Base-by-base conservation (phyloP, 805 yeast genomes). In the Citeromyces nyonsensis region DNA sequence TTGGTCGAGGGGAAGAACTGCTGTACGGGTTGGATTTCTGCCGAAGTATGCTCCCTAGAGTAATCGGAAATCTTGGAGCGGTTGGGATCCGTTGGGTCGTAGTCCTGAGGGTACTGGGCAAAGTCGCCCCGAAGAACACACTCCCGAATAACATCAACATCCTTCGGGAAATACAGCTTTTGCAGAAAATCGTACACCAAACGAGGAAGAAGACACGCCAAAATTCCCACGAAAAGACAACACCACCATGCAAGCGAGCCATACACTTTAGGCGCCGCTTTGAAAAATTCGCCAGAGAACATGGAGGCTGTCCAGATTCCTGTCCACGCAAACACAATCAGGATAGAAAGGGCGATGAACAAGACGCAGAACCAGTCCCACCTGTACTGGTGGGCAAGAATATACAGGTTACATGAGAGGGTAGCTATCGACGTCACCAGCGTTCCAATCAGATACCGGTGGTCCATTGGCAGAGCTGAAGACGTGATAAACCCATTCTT, bases 1-100 rank as follows among this genome's bases (percentile, higher is more conserved):
- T 45, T 54, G 4, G 49, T 49, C 3, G 45, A 32, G n/a, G 51
- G 44, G 22, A 54, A 43, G 37, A 54, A 48, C 2, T 44, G 42
- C 29, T 57, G 58, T 9, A 57, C 49, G 20, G 57, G 45, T n/a
- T 43, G 35, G 37, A 44, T 6, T 38, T 35, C 12, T 38, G 35
- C 33, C 26, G 36, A 30, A 25, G 38, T 35, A 27, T 49, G 51
- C 4, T 48, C 51, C 14, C 46, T 43, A 5, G 59, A 48, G 43
- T 69, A 65, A 31, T 63, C 56, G 27, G 71, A 58, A 22, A 77
- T 56, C 38, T 63, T 63, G 10, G 59, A 61, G 41, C 80, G 63
- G 38, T 73, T 55, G 22, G 86, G 83, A 51, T 79, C 86, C 3
- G 93, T 79, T 29, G 93, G 93, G 49, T 80, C 93, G 47, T 76